Percentiles rank a stretch among this genome's conserved stretches.
Evolutionary conservation across 192 early-diverging fungal species (phyloP).

Genomic region (Kappamyces sp.): DNA sequence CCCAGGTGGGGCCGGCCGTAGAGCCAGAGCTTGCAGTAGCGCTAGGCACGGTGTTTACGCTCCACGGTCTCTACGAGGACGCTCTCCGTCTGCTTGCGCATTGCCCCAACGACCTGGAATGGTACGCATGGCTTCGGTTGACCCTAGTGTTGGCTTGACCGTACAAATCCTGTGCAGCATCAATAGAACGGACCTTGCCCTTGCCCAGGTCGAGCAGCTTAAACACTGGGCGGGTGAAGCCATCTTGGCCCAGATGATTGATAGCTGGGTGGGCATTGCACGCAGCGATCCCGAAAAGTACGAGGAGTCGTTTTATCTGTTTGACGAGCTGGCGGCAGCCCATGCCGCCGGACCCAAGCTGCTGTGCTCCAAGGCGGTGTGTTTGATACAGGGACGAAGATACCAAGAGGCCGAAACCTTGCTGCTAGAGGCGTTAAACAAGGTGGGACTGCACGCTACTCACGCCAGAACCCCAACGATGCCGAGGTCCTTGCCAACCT

Average conservation of each 20-base stretch:
- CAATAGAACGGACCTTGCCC: slow-evolving; percentile 80
- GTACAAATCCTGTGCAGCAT: slow-evolving; percentile 73
- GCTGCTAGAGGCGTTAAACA: slow-evolving; percentile 69
- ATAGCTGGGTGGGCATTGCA: slow-evolving; percentile 77
- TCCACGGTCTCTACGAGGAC: slow-evolving; percentile 14
- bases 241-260: slow-evolving; percentile 83
- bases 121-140: slow-evolving; percentile 4
- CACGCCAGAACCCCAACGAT: slow-evolving; percentile 54
- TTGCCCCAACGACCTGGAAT: slow-evolving; percentile 16
- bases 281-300: slow-evolving; percentile 70
- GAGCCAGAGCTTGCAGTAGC: slow-evolving; percentile 45
- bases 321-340: slow-evolving; percentile 84
- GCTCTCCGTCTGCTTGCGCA: slow-evolving; percentile 8
- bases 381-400: slow-evolving; percentile 69
- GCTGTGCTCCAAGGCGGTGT: slow-evolving; percentile 73
- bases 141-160: slow-evolving; percentile 62
- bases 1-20: slow-evolving; percentile 40
- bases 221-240: slow-evolving; percentile 96
- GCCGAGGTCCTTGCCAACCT: slow-evolving; percentile 85
- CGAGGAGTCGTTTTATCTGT: slow-evolving; percentile 87
- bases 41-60: slow-evolving; percentile 44
- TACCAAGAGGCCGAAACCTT: slow-evolving; percentile 78
- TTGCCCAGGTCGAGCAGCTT: slow-evolving; percentile 63
- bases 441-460: slow-evolving; percentile 33
- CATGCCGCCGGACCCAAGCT: slow-evolving; percentile 67